Percentiles rank a stretch among this genome's conserved stretches.
phyloP scores from a whole-genome alignment of 1,139 yeast species.

The Suhomyces bolitotheri region DNA sequence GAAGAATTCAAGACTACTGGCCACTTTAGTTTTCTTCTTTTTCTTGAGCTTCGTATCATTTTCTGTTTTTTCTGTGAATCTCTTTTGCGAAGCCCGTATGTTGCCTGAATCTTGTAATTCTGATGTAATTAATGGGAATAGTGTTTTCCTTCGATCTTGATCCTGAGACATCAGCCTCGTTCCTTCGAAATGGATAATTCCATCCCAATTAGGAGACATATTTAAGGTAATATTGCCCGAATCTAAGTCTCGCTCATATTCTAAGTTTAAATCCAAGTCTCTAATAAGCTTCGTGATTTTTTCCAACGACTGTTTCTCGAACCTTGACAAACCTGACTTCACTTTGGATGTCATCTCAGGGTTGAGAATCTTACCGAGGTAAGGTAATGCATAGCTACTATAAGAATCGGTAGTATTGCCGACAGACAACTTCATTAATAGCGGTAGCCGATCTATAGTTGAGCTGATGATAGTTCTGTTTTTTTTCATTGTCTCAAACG shows the following conservation, averaged over 20 bases:
- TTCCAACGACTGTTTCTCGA: slow-evolving; percentile 30
- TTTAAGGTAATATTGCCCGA: slow-evolving; percentile 33
- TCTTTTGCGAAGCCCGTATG: slow-evolving; percentile 16
- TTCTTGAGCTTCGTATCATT: slow-evolving; percentile 17
- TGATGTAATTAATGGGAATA: slow-evolving; percentile 40
- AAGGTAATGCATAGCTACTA: slow-evolving; percentile 44
- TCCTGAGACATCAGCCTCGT: slow-evolving; percentile 24
- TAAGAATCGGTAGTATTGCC: slow-evolving; percentile 35
- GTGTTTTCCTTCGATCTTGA: slow-evolving; percentile 34
- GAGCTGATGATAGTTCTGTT: slow-evolving; percentile 31
- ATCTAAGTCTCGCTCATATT: slow-evolving; percentile 36
- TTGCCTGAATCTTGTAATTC: slow-evolving; percentile 42
- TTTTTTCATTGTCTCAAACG: slow-evolving; percentile 31
- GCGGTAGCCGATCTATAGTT: slow-evolving; percentile 31
- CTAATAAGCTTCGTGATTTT: slow-evolving; percentile 31
- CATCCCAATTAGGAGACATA: slow-evolving; percentile 40
- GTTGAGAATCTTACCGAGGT: slow-evolving; percentile 44
- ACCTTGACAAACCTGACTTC: slow-evolving; percentile 25
- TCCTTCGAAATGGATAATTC: slow-evolving; percentile 30
- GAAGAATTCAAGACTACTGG: slow-evolving; percentile 43
- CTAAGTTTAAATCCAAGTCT: slow-evolving; percentile 32
- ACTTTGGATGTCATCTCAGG: slow-evolving; percentile 36
- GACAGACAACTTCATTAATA: slow-evolving; percentile 26
- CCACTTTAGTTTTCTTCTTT: slow-evolving; percentile 25
- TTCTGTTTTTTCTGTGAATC: slow-evolving; percentile 20